These are phyloP conservation scores for Aegilops sharonensis DNA, from an alignment of 176 grass and related monocot species.

Conservation along the genomic window DNA sequence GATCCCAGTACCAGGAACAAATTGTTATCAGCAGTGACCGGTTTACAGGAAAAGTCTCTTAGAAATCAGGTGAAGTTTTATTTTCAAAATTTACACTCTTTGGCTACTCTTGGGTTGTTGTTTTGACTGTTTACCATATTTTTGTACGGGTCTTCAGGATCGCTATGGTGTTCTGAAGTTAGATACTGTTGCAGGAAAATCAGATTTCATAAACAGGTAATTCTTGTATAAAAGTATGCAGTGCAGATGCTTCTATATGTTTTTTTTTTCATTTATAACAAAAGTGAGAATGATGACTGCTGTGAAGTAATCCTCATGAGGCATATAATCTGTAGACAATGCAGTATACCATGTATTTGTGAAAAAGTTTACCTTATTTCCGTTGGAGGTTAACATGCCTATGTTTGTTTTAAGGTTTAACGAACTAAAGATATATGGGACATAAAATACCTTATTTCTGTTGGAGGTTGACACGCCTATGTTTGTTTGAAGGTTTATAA, in stretches of 20 bases:
- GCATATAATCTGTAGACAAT: background rate
- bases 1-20: slow-evolving; percentile 43
- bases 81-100: background rate
- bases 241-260: too few relatives aligned
- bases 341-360: background rate
- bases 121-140: slow-evolving; percentile 14
- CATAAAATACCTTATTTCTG: background rate
- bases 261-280: background rate
- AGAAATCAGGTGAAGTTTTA: slow-evolving; percentile 58
- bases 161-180: slow-evolving; percentile 66
- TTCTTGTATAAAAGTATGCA: slow-evolving; percentile 11
- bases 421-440: background rate
- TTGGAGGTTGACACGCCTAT: background rate
- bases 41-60: slow-evolving; percentile 52
- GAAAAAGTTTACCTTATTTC: background rate
- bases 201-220: slow-evolving; percentile 94
- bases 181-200: slow-evolving; percentile 64
- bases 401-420: background rate
- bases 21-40: slow-evolving; percentile 55
- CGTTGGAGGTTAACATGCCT: background rate
- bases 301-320: background rate
- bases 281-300: background rate
- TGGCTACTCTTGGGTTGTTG: background rate
- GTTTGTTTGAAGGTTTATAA: background rate
- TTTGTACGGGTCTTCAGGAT: slow-evolving; percentile 62